A percentile compares a stretch with the other conserved stretches of the same genome.
Evolutionary conservation across 2,329 filamentous ascomycete species (phyloP).

Genomic region (Diaporthe vexans): DNA sequence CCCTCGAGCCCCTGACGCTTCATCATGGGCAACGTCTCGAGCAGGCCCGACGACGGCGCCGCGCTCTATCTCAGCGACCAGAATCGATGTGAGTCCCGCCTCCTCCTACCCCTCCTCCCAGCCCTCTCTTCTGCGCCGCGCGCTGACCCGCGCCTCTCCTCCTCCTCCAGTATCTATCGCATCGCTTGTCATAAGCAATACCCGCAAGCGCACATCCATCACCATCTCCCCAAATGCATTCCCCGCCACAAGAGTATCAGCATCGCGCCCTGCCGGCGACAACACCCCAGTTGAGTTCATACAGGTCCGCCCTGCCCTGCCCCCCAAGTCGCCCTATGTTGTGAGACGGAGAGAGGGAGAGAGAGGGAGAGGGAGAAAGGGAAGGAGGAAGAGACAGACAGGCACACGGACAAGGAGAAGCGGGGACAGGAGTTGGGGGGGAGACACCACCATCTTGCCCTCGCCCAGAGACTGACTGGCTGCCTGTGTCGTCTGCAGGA

Average conservation of each 20-base stretch:
- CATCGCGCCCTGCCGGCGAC: conserved; percentile 80
- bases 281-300: conserved; percentile 87
- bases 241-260: conserved; percentile 83
- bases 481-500: conserved; percentile 70
- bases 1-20: conserved; percentile 47
- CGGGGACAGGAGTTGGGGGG: neutral
- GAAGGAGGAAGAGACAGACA: neutral
- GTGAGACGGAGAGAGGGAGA: neutral
- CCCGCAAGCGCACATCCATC: conserved; percentile 81
- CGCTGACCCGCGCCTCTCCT: conserved; percentile 42
- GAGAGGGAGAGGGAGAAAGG: neutral
- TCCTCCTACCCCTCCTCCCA: neutral
- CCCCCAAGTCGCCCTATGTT: neutral
- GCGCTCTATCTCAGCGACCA: conserved; percentile 91
- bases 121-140: conserved; percentile 6
- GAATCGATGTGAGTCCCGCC: conserved; percentile 79
- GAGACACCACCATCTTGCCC: neutral
- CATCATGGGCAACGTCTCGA: conserved; percentile 93
- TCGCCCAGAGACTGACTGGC: conserved; percentile 30
- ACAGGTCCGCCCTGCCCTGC: conserved; percentile 71
- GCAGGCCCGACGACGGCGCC: conserved; percentile 86
- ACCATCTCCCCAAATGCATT: conserved; percentile 88
- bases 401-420: neutral
- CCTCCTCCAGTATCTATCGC: conserved; percentile 82
- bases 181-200: conserved; percentile 84